Base-by-base conservation (phyloP, 2,329 filamentous ascomycete genomes). In the Aspergillus aculeatinus region DNA sequence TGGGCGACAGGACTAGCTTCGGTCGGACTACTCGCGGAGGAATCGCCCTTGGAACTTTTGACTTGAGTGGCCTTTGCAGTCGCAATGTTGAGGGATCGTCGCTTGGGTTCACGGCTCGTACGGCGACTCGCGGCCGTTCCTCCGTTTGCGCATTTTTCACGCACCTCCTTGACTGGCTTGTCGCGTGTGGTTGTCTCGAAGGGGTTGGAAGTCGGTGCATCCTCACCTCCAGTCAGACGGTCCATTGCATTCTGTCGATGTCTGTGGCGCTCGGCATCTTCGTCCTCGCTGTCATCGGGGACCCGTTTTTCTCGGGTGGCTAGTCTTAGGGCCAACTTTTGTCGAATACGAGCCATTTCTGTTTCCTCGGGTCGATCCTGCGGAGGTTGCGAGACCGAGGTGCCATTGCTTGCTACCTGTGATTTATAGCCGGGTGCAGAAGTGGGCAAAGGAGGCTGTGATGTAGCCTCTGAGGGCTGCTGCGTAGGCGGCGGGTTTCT, bases 231-330 rank as follows among this genome's bases (percentile, higher is more conserved):
- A 1, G 70, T 75, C 69, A 76, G 66, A 47, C 71, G 68, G 21
- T 66, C 65, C 74, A 76, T 74, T 16, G 74, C 71, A 58, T 72
- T 64, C 52, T 71, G 68, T 50, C 74, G 60, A 39, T 75, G 67
- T 31, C 55, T 62, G 51, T 72, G 68, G 16, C 70, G 68, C 7
- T 52, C 16, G 0, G 48, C 29, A 25, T 65, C 65, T 6, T 65
- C 63, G 10, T 61, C 57, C 9, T 63, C 61, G 5, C 50, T 49
- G 16, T 62, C 60, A 4, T 51, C 59, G 44, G 54, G 49, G 27
- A n/a, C 42, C 35, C 48, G 57, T 23, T 52, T 63, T 27, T 55
- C 59, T n/a, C 53, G 59, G 39, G 60, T 58, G 6, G 54, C 57
- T 7, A 51, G 19, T 49, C 23, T 19, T 25, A 29, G 27, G 1